Evolutionary conservation across 2,329 filamentous ascomycete genomes (phyloP), one percentile per base, ranked within the genome.

Genomic region (Aspergillus sp.): DNA sequence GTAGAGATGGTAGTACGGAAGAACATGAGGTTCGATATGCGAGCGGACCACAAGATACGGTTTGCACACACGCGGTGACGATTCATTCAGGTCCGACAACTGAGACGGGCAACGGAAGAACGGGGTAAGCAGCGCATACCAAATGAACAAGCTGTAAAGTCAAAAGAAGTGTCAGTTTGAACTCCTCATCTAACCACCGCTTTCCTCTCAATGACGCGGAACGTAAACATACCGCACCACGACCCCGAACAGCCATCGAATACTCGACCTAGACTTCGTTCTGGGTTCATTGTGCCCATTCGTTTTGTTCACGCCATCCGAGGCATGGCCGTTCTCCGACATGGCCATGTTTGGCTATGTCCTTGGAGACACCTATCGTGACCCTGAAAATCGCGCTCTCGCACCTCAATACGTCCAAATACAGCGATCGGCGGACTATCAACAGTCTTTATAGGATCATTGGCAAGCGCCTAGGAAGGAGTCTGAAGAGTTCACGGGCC

Each of bases 1-100:
- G 62, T 96, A 95, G 49, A 80, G 69, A 56, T 91, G 74, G 68
- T 96, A 97, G 70, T 94, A 95, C 2, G 90, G 91, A 58, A 84
- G 77, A 27, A 94, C 62, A 66, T 91, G 85, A 3, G 93, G 93
- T 22, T 81, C 71, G 50, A 90, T 73, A 49, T 76, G 83, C 73
- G 74, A 82, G 58, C 71, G 82, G 70, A 73, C 85, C 78, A 77
- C 69, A 30, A 84, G 62, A 59, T 96, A 96, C 7, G 87, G 84
- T 61, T 84, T 84, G 79, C 93, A 98, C 52, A 97, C 80, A 54
- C 74, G 78, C 1, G 90, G 87, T 1, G 88, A 87, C 25, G 77
- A 71, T 22, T 85, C 80, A 59, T 81, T 79, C 60, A 93, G 80
- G 22, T 81, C 77, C 23, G 84, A 79, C 51, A 84, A 70, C 7